Conservation (phyloP, 2,329 filamentous ascomycete species). For the Aureobasidium sp. region DNA sequence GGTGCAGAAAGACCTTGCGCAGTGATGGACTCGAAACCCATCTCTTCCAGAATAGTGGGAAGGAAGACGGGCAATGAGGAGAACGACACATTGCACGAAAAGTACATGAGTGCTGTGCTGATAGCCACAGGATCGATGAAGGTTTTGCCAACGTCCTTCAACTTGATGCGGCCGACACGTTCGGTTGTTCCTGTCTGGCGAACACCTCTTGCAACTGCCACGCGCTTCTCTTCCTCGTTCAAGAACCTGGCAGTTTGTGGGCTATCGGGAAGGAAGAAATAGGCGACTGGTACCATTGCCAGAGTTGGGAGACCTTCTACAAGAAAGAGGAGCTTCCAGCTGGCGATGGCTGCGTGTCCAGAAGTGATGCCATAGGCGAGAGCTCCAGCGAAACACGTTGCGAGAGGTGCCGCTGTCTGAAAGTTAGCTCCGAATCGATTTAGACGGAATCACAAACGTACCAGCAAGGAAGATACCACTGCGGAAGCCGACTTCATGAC, state of each 20-base stretch:
- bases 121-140: conserved; percentile 29
- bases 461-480: conserved; percentile 43
- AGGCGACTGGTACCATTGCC: conserved; percentile 46
- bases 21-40: conserved; percentile 59
- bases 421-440: background rate
- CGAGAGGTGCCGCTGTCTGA: conserved; percentile 49
- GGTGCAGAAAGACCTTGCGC: conserved; percentile 66
- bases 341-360: conserved; percentile 45
- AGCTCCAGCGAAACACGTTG: conserved; percentile 69
- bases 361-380: conserved; percentile 56
- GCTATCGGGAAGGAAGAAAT: conserved; percentile 44
- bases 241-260: conserved; percentile 45
- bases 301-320: conserved; percentile 57
- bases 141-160: conserved; percentile 39
- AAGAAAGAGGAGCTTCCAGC: conserved; percentile 55
- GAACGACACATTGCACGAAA: conserved; percentile 56
- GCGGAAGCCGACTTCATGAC: conserved; percentile 48
- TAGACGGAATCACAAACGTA: background rate
- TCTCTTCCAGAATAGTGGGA: conserved; percentile 38
- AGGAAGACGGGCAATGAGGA: conserved; percentile 40
- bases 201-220: conserved; percentile 47
- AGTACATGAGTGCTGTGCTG: conserved; percentile 44
- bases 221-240: conserved; percentile 47
- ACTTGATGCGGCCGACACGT: conserved; percentile 32
- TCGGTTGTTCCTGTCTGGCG: conserved; percentile 40